These are phyloP conservation scores for Dissophora ornata DNA, from an alignment of 192 early-diverging fungal genomes.

Conservation along the genomic window DNA sequence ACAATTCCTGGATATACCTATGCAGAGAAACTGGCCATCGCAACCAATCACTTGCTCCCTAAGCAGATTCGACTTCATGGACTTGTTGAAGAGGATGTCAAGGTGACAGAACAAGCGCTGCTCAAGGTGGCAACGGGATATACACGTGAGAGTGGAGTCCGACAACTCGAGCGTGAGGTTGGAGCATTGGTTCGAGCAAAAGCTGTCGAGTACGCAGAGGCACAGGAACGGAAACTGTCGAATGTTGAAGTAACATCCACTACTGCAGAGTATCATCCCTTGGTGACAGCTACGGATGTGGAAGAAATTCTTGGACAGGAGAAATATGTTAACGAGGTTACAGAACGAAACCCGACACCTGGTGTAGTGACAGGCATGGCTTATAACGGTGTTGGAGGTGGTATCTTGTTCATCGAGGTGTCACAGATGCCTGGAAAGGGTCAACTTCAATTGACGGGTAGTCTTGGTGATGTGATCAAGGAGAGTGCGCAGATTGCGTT, in stretches of 20 bases:
- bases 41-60: conserved; percentile 78
- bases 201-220: conserved; percentile 76
- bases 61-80: conserved; percentile 80
- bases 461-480: conserved; percentile 85
- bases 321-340: conserved; percentile 75
- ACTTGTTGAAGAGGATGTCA: conserved; percentile 57
- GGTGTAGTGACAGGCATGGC: conserved; percentile 88
- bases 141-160: conserved; percentile 85
- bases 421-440: conserved; percentile 80
- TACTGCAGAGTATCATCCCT: conserved; percentile 51
- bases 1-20: conserved; percentile 83
- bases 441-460: conserved; percentile 72
- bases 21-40: conserved; percentile 86
- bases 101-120: conserved; percentile 65
- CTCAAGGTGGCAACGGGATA: conserved; percentile 73
- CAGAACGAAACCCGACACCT: conserved; percentile 68
- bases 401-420: conserved; percentile 84
- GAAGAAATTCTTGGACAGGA: conserved; percentile 75
- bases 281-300: conserved; percentile 61
- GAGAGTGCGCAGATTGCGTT: conserved; percentile 83
- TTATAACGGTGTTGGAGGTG: conserved; percentile 80
- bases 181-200: conserved; percentile 76
- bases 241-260: not conserved
- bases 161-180: conserved; percentile 78
- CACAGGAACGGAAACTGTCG: conserved; percentile 57